Conservation (phyloP, 306 rosid species). For the Delonix regia region DNA sequence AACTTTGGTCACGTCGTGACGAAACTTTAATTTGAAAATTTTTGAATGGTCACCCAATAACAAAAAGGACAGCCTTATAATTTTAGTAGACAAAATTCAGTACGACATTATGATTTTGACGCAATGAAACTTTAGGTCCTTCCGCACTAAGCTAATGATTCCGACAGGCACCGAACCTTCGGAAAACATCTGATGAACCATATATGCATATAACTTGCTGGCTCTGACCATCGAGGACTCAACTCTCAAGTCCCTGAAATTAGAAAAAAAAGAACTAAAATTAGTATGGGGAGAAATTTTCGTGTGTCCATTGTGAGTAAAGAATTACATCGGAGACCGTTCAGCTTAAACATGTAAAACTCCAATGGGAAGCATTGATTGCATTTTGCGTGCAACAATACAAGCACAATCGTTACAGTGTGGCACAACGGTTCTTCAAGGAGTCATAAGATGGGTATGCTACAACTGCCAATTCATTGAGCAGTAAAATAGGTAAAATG, state of each 20-base stretch:
- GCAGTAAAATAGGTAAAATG: conserved; percentile 27
- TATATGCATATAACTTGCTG: not conserved
- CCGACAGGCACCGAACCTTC: conserved; percentile 14
- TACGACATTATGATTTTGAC: conserved; percentile 13
- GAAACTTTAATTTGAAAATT: conserved; percentile 40
- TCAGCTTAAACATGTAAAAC: not conserved
- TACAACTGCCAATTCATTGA: conserved; percentile 5
- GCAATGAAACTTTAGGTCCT: conserved; percentile 4
- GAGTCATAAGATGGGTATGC: conserved; percentile 24
- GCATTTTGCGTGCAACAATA: not conserved
- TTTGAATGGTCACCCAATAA: conserved; percentile 20
- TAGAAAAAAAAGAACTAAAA: not conserved
- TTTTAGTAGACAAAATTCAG: conserved; percentile 31
- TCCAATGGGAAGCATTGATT: not conserved
- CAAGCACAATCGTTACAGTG: too few species aligned
- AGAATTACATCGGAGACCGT: not conserved
- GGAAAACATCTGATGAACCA: not conserved
- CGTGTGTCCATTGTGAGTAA: not conserved
- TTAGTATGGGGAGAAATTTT: not conserved
- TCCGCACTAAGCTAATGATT: not conserved
- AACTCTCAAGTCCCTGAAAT: not conserved
- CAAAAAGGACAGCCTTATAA: conserved; percentile 31
- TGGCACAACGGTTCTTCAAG: not conserved
- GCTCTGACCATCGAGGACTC: not conserved
- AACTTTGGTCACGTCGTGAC: not conserved